These are phyloP conservation scores for Eimeria acervulina DNA, from an alignment of 169 alveolate species.

Conservation along the genomic window DNA sequence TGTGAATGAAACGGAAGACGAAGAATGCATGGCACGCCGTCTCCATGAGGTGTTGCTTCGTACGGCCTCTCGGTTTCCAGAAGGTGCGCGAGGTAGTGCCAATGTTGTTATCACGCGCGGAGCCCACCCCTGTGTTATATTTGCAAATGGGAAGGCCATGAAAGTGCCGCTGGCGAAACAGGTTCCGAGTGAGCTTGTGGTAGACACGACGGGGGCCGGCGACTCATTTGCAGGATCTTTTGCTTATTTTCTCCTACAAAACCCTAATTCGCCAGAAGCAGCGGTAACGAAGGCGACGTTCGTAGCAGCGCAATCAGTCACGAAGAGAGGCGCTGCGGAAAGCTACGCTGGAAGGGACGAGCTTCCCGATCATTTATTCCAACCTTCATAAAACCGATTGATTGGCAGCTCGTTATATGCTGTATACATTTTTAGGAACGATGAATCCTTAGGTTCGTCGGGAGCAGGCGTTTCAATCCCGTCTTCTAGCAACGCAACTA, in stretches of 20 bases:
- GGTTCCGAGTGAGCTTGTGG: constrained; percentile 63
- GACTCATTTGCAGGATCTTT: constrained; percentile 84
- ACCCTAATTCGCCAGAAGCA: not conserved
- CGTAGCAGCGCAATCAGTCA: constrained; percentile 83
- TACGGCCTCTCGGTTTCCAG: constrained; percentile 51
- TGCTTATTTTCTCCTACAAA: constrained; percentile 71
- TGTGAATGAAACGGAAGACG: not conserved
- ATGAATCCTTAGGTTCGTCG: not conserved
- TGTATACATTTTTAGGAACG: not conserved
- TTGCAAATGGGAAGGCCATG: constrained; percentile 20
- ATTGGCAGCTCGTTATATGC: not conserved
- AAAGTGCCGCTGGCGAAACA: constrained; percentile 59
- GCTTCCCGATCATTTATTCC: constrained; percentile 54
- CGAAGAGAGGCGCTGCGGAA: constrained; percentile 79
- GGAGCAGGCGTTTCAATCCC: not conserved
- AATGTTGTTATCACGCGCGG: constrained; percentile 76
- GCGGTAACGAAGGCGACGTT: constrained; percentile 76
- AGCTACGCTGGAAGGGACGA: constrained; percentile 72
- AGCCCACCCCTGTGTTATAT: constrained; percentile 48
- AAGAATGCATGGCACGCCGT: constrained; percentile 50
- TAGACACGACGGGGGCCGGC: constrained; percentile 86
- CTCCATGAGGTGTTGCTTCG: constrained; percentile 46
- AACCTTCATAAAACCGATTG: not conserved
- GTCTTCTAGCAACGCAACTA: not conserved
- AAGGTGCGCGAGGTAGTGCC: constrained; percentile 44